Evolutionary conservation across 768 basidiomycete genomes (phyloP).

Genomic region (Lentinula raphanica): DNA sequence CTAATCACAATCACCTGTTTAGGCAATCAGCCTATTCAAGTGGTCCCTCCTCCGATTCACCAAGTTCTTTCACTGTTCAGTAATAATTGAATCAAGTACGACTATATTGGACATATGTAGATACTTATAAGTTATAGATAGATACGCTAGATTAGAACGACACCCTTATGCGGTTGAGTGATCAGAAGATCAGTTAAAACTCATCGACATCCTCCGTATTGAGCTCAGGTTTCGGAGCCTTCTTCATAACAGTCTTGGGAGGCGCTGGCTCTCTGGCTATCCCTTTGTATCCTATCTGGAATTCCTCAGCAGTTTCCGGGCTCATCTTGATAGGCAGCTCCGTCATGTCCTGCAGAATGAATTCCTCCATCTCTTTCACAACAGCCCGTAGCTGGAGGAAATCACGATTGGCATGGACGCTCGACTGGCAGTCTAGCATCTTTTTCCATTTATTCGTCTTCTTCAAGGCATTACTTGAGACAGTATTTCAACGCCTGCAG

Average conservation of each 20-base stretch:
- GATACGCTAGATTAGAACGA: too few species aligned
- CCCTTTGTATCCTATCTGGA: background rate
- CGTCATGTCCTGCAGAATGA: background rate
- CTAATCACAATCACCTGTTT: too few species aligned
- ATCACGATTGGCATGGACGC: background rate
- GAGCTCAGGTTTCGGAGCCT: slow-evolving; percentile 6
- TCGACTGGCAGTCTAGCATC: background rate
- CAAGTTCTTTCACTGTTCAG: too few species aligned
- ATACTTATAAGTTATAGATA: too few species aligned
- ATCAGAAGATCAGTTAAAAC: background rate
- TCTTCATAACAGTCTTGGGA: slow-evolving; percentile 7
- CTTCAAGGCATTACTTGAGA: background rate
- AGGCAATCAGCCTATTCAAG: too few species aligned
- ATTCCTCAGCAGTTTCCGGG: background rate
- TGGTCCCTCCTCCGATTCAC: too few species aligned
- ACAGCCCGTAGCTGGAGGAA: background rate
- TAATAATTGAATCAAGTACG: too few species aligned
- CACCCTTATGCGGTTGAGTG: too few species aligned
- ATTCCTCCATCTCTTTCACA: background rate
- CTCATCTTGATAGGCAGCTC: background rate
- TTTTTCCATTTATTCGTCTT: background rate
- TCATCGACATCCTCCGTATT: slow-evolving; percentile 8
- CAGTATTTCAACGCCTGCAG: background rate
- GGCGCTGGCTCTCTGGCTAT: slow-evolving; percentile 5
- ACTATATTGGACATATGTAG: too few species aligned